These are phyloP conservation scores for Lipomyces yamanashiensis DNA, from an alignment of 805 yeast genomes.

Conservation along the genomic window DNA sequence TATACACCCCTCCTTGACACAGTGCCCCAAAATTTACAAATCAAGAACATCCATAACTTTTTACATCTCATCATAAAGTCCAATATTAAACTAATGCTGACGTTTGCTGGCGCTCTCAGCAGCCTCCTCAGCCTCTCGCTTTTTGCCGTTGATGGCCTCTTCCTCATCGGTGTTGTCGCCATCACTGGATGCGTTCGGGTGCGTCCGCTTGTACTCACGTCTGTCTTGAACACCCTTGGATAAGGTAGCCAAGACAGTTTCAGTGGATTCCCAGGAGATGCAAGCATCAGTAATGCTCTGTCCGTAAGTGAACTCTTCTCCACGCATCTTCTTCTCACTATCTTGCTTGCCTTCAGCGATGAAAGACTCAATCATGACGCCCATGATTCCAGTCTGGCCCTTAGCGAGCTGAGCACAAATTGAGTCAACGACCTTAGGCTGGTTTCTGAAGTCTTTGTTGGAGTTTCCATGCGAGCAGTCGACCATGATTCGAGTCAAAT, in stretches of 20 bases:
- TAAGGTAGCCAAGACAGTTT: constrained; percentile 65
- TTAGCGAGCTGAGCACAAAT: constrained; percentile 77
- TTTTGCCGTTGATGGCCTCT: constrained; percentile 3
- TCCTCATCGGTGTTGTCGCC: constrained; percentile 28
- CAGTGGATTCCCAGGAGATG: constrained; percentile 88
- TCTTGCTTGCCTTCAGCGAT: constrained; percentile 92
- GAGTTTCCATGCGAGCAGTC: constrained; percentile 99
- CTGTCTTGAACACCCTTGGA: constrained; percentile 81
- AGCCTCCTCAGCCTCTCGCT: constrained; percentile 6
- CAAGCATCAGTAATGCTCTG: constrained; percentile 98
- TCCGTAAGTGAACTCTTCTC: constrained; percentile 80
- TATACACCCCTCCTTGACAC: no score
- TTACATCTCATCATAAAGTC: background rate
- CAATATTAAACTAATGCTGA: background rate
- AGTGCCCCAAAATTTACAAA: no score
- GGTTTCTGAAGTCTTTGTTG: constrained; percentile 85
- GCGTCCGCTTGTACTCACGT: constrained; percentile 49
- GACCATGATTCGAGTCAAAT: constrained; percentile 79
- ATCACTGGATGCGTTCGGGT: constrained; percentile 25
- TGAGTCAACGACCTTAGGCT: constrained; percentile 81
- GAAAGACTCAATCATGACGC: constrained; percentile 96
- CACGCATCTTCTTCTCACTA: constrained; percentile 52
- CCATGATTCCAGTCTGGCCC: constrained; percentile 81
- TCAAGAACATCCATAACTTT: no score
- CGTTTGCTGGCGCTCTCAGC: constrained; percentile 9